Evolutionary conservation across 495 filamentous ascomycete genomes (phyloP), one percentile per base, ranked within the genome.

Genomic region (Entonaema liquescens): DNA sequence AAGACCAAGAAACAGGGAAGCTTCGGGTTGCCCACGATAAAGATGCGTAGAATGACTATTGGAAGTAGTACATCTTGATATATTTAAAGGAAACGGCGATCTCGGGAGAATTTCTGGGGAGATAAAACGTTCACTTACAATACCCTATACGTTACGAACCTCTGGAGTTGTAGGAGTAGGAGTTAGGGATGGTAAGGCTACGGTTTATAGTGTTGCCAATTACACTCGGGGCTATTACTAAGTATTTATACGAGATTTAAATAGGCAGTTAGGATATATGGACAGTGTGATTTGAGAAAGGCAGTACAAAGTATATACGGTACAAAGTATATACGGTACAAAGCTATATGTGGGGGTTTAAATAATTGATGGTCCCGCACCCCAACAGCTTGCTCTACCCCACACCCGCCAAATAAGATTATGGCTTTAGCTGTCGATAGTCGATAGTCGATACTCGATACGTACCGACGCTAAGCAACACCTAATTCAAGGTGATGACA

Each of bases 11-110:
- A 68, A 44, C 60, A 50, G 23, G 54, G 54, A 13, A 62, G 61
- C 50, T 73, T 73, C 42, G 35, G 56, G 42, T 40, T 73, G 19
- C 65, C 70, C 53, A 53, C 56, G 1, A 68, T 73, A 17, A 73
- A 73, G 55, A 73, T 73, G 70, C 60, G 70, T 3, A 73, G 70
- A 60, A 62, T 68, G 70, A 73, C 70, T 0, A 65, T 73, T 4
- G 70, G 70, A 5, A 73, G 70, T 40, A 65, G 61, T 25, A 25
- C 38, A n/a, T 73, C 70, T 40, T 68, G 55, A 64, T 59, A 38
- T 29, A 0, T 19, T 5, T 42, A 47, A 3, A 38, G 21, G 13
- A 7, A n/a, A 19, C 49, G 8, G 19, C 17, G 28, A 13, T 52
- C 31, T 19, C 19, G 13, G 8, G 21, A 13, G 21, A 8, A 8